A percentile compares a stretch with the other conserved stretches of the same genome.
Evolutionary conservation across 2,329 filamentous ascomycete genomes (phyloP).

Genomic region (Talaromyces albobiverticillius): DNA sequence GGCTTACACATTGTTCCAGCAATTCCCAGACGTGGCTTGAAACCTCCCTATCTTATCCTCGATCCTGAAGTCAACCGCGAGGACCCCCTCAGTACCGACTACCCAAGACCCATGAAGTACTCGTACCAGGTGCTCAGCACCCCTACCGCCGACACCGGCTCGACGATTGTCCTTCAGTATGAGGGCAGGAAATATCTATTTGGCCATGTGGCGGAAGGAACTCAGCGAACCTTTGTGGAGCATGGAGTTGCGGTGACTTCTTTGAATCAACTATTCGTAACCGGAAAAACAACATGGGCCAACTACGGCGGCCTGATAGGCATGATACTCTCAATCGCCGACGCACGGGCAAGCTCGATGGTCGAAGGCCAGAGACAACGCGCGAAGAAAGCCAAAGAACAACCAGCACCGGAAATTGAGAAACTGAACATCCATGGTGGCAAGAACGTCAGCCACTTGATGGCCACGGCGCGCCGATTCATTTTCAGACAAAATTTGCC

Average conservation of each 20-base stretch:
- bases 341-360: conserved; percentile 53
- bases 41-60: not conserved
- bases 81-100: conserved; percentile 1
- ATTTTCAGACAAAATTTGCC: conserved; percentile 81
- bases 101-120: conserved; percentile 61
- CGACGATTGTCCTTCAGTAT: conserved; percentile 73
- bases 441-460: conserved; percentile 72
- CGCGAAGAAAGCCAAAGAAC: not conserved
- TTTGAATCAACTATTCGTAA: conserved; percentile 76
- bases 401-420: not conserved
- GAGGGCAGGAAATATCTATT: conserved; percentile 81
- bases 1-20: conserved; percentile 19
- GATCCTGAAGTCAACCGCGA: not conserved
- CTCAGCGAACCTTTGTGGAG: conserved; percentile 72
- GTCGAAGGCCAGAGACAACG: conserved; percentile 26
- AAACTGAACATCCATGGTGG: conserved; percentile 70
- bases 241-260: conserved; percentile 63
- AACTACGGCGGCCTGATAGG: conserved; percentile 80
- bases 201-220: conserved; percentile 78
- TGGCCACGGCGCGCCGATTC: conserved; percentile 82
- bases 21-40: not conserved
- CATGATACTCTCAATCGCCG: conserved; percentile 78
- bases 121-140: conserved; percentile 73
- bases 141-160: conserved; percentile 87
- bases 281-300: conserved; percentile 72